These are phyloP conservation scores for Botryotinia convoluta DNA, from an alignment of 2,329 filamentous ascomycete species.

Conservation along the genomic window DNA sequence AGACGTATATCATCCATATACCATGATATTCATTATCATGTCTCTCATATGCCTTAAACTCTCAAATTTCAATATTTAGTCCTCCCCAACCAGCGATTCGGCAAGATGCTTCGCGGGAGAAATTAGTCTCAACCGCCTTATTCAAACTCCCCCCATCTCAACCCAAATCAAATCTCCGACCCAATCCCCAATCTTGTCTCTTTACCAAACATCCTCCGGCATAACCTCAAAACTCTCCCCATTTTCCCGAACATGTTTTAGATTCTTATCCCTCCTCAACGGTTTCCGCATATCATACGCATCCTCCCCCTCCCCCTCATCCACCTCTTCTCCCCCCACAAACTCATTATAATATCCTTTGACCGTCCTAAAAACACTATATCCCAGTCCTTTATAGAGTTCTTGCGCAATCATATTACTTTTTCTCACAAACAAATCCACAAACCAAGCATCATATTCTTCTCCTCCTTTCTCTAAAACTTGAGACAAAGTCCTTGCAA, in stretches of 20 bases:
- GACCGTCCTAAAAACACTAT: conserved; percentile 85
- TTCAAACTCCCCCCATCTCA: neutral
- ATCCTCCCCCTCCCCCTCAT: conserved; percentile 75
- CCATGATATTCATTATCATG: neutral
- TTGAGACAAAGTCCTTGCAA: conserved; percentile 79
- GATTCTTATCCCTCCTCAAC: conserved; percentile 73
- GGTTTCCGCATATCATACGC: conserved; percentile 97
- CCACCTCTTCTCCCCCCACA: conserved; percentile 62
- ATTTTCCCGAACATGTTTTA: conserved; percentile 73
- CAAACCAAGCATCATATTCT: conserved; percentile 84
- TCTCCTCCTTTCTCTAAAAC: conserved; percentile 81
- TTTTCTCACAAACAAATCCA: conserved; percentile 88
- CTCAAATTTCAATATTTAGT: neutral
- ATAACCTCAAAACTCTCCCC: conserved; percentile 76
- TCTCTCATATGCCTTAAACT: neutral
- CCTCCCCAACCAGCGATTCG: neutral
- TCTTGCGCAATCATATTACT: conserved; percentile 84
- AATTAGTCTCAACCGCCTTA: neutral
- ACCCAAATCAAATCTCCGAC: too few relatives aligned
- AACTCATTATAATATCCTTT: conserved; percentile 93
- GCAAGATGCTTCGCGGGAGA: neutral
- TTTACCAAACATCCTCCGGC: conserved; percentile 81
- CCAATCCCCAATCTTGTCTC: neutral
- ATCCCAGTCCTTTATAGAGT: conserved; percentile 89
- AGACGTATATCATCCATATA: too few relatives aligned